Base-by-base conservation (phyloP, 2,329 filamentous ascomycete genomes). In the Aspergillus candidus region DNA sequence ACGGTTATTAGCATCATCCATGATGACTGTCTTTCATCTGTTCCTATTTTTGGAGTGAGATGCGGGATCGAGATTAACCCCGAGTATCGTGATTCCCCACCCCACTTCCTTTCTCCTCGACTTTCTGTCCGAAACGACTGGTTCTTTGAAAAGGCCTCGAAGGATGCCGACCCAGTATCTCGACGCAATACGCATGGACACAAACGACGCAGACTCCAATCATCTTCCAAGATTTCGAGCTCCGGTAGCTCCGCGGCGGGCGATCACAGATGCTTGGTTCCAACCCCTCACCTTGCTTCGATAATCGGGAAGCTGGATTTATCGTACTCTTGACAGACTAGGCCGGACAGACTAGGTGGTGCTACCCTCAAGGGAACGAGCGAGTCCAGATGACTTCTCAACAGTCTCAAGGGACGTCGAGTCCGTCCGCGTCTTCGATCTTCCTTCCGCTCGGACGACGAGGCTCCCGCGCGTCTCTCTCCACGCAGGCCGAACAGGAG, bases 401-500 rank as follows among this genome's bases (percentile, higher is more conserved):
- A 32, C 61, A 56, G 43, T 60, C 58, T 29, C 62, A 63, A 47
- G 68, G 63, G 44, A 61, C 60, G 22, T 57, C 63, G 13, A 73
- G 71, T 51, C 70, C 70, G 31, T 70, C 70, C 18, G 59, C 65
- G 17, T 72, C 71, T 17, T 68, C 71, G 10, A 60, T 68, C 32
- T 68, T 71, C 45, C 62, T 72, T 35, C 69, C 70, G 10, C 64
- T 72, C 32, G 69, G 68, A 33, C 65, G 66, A 48, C 68, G 72
- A 39, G 69, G 65, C n/a, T 78, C 76, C 15, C 61, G 70, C 31
- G 63, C 65, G 14, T 82, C 80, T 17, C 51, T 75, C 12, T 69
- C 71, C 17, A 68, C 74, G 2, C 75, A 77, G 38, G 69, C 80
- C 33, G 85, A 90, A 63, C 85, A 80, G 60, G 85, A 88, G 50